phyloP scores from a whole-genome alignment of 2,329 filamentous ascomycete genomes.

The Microsporum canis region DNA sequence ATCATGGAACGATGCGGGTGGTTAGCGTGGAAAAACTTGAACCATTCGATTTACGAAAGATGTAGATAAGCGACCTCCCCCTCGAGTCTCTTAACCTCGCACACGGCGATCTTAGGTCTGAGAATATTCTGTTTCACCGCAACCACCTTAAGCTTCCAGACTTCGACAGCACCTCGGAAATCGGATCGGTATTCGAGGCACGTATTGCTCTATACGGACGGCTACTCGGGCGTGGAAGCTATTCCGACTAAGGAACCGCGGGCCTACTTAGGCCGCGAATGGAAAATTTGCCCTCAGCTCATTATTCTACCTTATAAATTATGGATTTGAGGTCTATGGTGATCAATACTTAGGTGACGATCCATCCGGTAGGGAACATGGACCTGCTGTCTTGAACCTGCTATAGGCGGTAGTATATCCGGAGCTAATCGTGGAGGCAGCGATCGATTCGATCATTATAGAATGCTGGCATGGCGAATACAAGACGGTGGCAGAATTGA shows the following conservation, averaged over 20 bases:
- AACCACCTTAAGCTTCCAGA: slow-evolving; percentile 21
- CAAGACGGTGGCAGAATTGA: slow-evolving; percentile 1
- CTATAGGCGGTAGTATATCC: slow-evolving; percentile 12
- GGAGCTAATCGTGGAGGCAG: slow-evolving; percentile 16
- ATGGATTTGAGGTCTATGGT: slow-evolving; percentile 23
- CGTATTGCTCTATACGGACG: slow-evolving; percentile 20
- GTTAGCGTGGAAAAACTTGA: slow-evolving; percentile 19
- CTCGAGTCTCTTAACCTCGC: slow-evolving; percentile 25
- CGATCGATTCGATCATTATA: slow-evolving; percentile 18
- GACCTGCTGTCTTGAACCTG: slow-evolving; percentile 9
- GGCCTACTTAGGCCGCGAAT: slow-evolving; percentile 22
- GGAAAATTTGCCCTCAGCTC: slow-evolving; percentile 26
- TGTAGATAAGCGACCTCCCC: slow-evolving; percentile 26
- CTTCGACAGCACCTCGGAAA: slow-evolving; percentile 22
- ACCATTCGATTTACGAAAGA: slow-evolving; percentile 18
- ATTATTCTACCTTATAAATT: slow-evolving; percentile 25
- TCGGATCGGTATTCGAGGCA: slow-evolving; percentile 19
- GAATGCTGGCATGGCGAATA: slow-evolving; percentile 10
- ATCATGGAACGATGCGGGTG: neutral
- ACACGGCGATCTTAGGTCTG: slow-evolving; percentile 24
- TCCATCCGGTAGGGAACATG: slow-evolving; percentile 16
- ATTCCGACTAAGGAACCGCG: slow-evolving; percentile 9
- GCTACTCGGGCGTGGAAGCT: slow-evolving; percentile 15
- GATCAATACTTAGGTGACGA: slow-evolving; percentile 20
- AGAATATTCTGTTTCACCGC: slow-evolving; percentile 24